Conservation (phyloP, 1,139 yeast species). For the Pichia sp. region DNA sequence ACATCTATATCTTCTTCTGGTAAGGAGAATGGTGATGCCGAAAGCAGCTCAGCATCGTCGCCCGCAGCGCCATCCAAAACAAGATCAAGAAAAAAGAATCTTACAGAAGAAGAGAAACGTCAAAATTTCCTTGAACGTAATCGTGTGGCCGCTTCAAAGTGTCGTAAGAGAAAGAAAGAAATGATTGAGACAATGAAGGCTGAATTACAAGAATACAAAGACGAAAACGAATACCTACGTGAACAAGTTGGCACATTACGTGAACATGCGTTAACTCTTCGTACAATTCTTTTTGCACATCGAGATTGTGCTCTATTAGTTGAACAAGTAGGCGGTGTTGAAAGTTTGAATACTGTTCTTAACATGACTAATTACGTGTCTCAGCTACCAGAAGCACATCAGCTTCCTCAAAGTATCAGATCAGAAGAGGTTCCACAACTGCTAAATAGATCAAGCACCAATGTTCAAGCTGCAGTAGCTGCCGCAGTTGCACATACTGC, state of each 20-base stretch:
- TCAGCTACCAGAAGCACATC: slow-evolving; percentile 16
- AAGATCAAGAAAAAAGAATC: slow-evolving; percentile 10
- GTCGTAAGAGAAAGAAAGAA: slow-evolving; percentile 77
- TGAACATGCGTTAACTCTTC: slow-evolving; percentile 51
- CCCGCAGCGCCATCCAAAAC: background rate
- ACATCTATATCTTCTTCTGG: background rate
- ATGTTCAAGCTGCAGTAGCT: slow-evolving; percentile 33
- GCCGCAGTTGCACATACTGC: slow-evolving; percentile 27
- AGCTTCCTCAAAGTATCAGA: slow-evolving; percentile 8
- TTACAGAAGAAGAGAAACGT: slow-evolving; percentile 63
- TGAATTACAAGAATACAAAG: slow-evolving; percentile 61
- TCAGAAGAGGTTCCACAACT: slow-evolving; percentile 13
- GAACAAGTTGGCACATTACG: slow-evolving; percentile 51
- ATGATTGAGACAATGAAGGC: slow-evolving; percentile 78
- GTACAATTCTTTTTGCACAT: slow-evolving; percentile 34
- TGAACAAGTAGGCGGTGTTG: slow-evolving; percentile 30
- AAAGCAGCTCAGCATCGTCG: background rate
- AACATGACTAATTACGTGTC: slow-evolving; percentile 25
- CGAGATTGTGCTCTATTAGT: slow-evolving; percentile 29
- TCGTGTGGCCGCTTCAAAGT: slow-evolving; percentile 68
- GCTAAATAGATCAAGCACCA: slow-evolving; percentile 25
- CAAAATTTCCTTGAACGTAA: slow-evolving; percentile 72
- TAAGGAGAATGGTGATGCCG: no score
- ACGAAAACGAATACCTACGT: slow-evolving; percentile 65
- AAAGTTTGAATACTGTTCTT: slow-evolving; percentile 24